Base-by-base conservation (phyloP, 208 protist species). In the Porcisia deanei region DNA sequence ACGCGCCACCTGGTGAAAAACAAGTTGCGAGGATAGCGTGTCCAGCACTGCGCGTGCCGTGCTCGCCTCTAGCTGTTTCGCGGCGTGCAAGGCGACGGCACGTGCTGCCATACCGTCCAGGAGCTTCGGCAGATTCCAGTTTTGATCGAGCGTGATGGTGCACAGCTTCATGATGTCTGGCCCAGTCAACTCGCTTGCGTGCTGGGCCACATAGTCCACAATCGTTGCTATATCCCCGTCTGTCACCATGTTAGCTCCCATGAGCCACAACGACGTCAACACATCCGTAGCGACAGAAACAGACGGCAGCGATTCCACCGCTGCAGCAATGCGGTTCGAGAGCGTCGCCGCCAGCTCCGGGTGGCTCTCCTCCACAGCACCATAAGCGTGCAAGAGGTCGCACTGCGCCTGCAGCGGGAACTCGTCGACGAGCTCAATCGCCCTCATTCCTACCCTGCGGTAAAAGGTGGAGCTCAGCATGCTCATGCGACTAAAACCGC, bases 381-480 rank as follows among this genome's bases (percentile, higher is more conserved):
- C 93, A 79, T 88, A 95, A 12, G 89, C 86, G 49, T 82, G 52
- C 6, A 97, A 71, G 22, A 95, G 41, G 12, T 86, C 80, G 74
- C 88, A 92, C 79, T 91, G 71, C 43, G 88, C 82, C 22, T 78
- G 60, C 0, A 91, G 58, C 55, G 89, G 83, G 58, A 95, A 88
- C 57, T 90, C 75, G 49, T 81, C 73, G 10, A 75, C 71, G 9
- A 77, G 80, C 64, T 64, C 57, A 14, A 77, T 80, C n/a, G 81
- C 82, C 59, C 71, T 58, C 9, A 69, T 25, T 30, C 89, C 89
- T 60, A 97, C 77, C 22, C 73, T 79, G 0, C 81, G 70, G 76
- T 97, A 97, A 39, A 97, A 87, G 54, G 1, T 37, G 43, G 77
- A 37, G 77, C 94, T 88, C 47, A 91, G 68, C 34, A 97, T 71